Evolutionary conservation across 148 eudicot genomes (phyloP), one percentile per base, ranked within the genome.

Genomic region (Fagopyrum tataricum): DNA sequence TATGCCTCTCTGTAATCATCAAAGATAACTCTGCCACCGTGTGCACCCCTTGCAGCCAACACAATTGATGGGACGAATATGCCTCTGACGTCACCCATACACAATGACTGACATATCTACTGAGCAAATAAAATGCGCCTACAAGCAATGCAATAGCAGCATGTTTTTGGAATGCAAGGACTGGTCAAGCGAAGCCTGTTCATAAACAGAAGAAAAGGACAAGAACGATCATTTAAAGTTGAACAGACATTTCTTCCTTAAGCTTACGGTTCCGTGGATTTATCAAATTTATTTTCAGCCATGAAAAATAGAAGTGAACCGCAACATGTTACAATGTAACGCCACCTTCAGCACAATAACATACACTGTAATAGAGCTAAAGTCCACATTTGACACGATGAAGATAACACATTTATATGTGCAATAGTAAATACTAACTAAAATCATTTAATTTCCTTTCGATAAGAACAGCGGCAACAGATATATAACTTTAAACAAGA

Each of bases 71-170:
- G 98, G 98, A 95, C 24, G 98, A 95, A 84, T 95, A 95, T 21
- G 98, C 98, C 85, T 95, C 98, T 66, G 98, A 95, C 20, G 97
- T 95, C 51, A 95, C 98, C 98, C 98, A 95, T 40, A 97, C 90
- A 80, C 98, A 95, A 72, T 95, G 98, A 46, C 72, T 87, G 70
- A 82, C 97, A 83, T 95, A 95, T 87, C 93, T 88, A 80, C 93
- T 91, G 71, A 95, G 88, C 81, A 95, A 86, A 83, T 90, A 95
- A 69, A 95, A 87, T 68, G 92, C 93, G 64, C 98, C 97, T 52
- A 95, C n/a, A 79, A 95, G 97, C 89, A 95, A 88, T 43, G 83
- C 91, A 13, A 82, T 88, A 46, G 94, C 97, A 69, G 79, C 92
- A 82, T 95, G 88, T 79, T 71, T 90, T 75, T 88, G 91, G 83